Percentiles rank a stretch among this genome's conserved stretches.
Evolutionary conservation across 164 flowering plant genomes (phyloP).

Genomic region (Chloranthus sessilifolius): DNA sequence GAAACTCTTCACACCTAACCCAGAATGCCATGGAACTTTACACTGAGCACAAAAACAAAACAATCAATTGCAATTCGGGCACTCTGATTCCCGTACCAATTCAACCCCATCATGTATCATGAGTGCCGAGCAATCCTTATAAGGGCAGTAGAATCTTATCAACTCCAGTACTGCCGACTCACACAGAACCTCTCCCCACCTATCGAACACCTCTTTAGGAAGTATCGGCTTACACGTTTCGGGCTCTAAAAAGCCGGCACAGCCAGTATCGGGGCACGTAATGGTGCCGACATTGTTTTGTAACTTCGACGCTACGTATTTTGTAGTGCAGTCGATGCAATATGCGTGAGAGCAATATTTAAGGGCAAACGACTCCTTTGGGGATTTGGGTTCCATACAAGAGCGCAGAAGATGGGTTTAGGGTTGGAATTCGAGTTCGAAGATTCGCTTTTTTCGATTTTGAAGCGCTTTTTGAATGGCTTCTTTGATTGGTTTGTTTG

Average conservation of each 20-base stretch:
- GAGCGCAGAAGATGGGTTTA: not conserved
- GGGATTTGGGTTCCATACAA: constrained; percentile 1
- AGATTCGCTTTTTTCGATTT: not conserved
- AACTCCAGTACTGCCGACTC: constrained; percentile 12
- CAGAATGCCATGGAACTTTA: constrained; percentile 36
- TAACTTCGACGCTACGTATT: constrained; percentile 23
- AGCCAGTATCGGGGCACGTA: constrained; percentile 25
- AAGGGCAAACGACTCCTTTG: not conserved
- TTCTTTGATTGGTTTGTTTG: not conserved
- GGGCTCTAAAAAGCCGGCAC: constrained; percentile 17
- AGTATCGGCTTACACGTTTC: constrained; percentile 15
- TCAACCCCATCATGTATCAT: constrained; percentile 15
- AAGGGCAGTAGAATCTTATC: constrained; percentile 34
- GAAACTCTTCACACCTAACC: constrained; percentile 20
- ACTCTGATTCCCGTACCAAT: constrained; percentile 20
- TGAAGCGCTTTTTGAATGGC: not conserved
- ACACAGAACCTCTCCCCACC: constrained; percentile 27
- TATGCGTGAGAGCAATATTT: constrained; percentile 20
- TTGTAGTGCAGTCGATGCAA: constrained; percentile 31
- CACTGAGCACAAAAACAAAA: constrained; percentile 37
- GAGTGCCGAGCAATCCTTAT: constrained; percentile 30
- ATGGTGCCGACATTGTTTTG: constrained; percentile 6
- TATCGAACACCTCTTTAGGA: constrained; percentile 12
- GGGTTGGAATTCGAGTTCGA: no score
- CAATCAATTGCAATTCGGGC: constrained; percentile 34